phyloP scores from a whole-genome alignment of 139 green algal genomes.

The Diplosphaera chodatii region DNA sequence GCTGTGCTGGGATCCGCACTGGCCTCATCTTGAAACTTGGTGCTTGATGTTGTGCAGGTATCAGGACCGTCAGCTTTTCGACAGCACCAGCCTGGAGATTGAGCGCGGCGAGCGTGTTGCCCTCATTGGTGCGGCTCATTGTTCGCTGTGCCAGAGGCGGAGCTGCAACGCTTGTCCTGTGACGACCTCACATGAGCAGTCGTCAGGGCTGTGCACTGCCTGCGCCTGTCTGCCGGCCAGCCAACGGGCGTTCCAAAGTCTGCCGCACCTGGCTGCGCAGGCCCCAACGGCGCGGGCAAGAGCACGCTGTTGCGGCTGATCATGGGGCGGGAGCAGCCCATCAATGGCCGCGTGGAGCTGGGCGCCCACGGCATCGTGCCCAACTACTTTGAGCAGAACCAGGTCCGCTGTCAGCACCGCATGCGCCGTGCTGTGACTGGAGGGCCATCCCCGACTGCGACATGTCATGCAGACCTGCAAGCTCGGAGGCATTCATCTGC shows the following conservation, averaged over 20 bases:
- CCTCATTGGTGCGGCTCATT: slow-evolving; percentile 87
- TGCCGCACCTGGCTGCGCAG: slow-evolving; percentile 6
- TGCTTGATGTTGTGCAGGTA: slow-evolving; percentile 44
- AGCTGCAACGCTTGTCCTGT: too few relatives aligned
- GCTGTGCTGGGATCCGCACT: too few relatives aligned
- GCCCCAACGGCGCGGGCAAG: slow-evolving; percentile 77
- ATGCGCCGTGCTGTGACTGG: too few relatives aligned
- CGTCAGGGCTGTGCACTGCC: too few relatives aligned
- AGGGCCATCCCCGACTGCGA: too few relatives aligned
- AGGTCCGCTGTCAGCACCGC: slow-evolving; percentile 37
- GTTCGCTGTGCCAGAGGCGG: too few relatives aligned
- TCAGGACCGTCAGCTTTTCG: slow-evolving; percentile 63
- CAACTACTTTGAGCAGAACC: slow-evolving; percentile 98
- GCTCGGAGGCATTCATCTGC: too few relatives aligned
- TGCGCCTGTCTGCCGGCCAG: too few relatives aligned
- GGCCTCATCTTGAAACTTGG: too few relatives aligned
- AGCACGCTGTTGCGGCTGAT: slow-evolving; percentile 92
- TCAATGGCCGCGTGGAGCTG: slow-evolving; percentile 47
- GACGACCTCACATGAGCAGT: too few relatives aligned
- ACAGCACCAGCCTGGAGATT: slow-evolving; percentile 72
- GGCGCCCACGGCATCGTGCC: slow-evolving; percentile 77
- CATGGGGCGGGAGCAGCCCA: slow-evolving; percentile 81
- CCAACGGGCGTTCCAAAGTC: too few relatives aligned
- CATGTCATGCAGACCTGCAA: too few relatives aligned
- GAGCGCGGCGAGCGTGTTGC: slow-evolving; percentile 90